Percentiles rank a stretch among this genome's conserved stretches.
phyloP scores from a whole-genome alignment of 768 basidiomycete species.

The Macrolepiota dolichaula region DNA sequence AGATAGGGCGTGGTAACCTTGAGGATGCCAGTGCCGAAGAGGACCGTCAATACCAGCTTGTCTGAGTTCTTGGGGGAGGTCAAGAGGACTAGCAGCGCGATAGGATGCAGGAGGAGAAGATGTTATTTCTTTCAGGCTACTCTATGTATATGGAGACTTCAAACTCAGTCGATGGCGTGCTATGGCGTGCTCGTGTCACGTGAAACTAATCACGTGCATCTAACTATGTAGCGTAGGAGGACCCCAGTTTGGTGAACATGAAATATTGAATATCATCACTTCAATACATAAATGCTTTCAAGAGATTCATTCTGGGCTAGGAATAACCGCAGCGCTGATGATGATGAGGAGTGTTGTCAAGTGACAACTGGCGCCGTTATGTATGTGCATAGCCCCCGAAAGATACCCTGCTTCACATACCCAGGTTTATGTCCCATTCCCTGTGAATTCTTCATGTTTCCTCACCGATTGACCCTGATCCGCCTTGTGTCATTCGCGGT shows the following conservation, averaged over 20 bases:
- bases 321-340: no score
- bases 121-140: slow-evolving; percentile 14
- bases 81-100: slow-evolving; percentile 2
- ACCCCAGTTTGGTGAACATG: no score
- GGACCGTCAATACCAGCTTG: background rate
- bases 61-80: slow-evolving; percentile 6
- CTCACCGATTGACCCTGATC: background rate
- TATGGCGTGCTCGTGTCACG: slow-evolving; percentile 29
- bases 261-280: no score
- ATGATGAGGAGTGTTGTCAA: background rate
- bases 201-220: slow-evolving; percentile 20
- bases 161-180: slow-evolving; percentile 45
- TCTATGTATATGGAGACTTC: slow-evolving; percentile 28
- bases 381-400: background rate
- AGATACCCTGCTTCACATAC: background rate
- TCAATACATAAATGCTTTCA: background rate
- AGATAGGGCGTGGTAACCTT: background rate
- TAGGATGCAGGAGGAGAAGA: slow-evolving; percentile 6
- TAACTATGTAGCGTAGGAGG: no score
- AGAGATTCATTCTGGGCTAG: background rate
- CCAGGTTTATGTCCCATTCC: background rate
- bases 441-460: background rate
- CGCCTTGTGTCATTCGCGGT: background rate
- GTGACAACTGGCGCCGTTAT: background rate
- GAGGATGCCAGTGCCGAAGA: background rate